Conservation (phyloP, 306 rosid species). For the Carpinus fangiana region DNA sequence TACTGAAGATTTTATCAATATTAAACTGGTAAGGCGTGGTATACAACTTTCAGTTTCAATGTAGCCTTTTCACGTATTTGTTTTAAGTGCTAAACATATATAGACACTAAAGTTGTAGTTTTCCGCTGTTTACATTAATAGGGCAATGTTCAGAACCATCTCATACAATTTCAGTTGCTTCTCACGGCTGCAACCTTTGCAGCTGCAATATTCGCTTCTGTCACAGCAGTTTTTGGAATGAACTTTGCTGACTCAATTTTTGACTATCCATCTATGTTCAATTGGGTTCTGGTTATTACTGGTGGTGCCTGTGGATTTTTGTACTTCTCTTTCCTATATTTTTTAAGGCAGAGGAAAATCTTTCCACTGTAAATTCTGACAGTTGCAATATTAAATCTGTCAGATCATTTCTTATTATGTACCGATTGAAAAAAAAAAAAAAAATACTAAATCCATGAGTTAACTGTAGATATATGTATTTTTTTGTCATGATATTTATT, state of each 20-base stretch:
- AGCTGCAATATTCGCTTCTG: slow-evolving; percentile 72
- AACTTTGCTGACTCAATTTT: slow-evolving; percentile 59
- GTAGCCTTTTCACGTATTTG: slow-evolving; percentile 12
- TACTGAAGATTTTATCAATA: slow-evolving; percentile 97
- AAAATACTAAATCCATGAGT: too few relatives aligned
- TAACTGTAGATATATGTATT: too few relatives aligned
- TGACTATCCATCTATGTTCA: slow-evolving; percentile 51
- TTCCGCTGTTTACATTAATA: slow-evolving; percentile 38
- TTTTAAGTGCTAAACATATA: slow-evolving; percentile 25
- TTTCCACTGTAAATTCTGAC: slow-evolving; percentile 47
- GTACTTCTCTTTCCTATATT: slow-evolving; percentile 57
- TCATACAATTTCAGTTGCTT: slow-evolving; percentile 86
- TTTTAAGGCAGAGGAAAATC: slow-evolving; percentile 71
- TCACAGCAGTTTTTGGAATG: slow-evolving; percentile 93
- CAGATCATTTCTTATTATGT: too few relatives aligned
- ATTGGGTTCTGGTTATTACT: slow-evolving; percentile 60
- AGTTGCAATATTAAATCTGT: not conserved
- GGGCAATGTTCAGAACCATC: slow-evolving; percentile 95
- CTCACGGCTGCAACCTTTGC: slow-evolving; percentile 87
- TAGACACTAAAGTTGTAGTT: not conserved
- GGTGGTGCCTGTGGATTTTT: slow-evolving; percentile 51
- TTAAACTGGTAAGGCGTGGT: slow-evolving; percentile 76
- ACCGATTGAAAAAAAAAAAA: too few relatives aligned
- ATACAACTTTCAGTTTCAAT: slow-evolving; percentile 15
- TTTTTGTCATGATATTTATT: too few relatives aligned